Evolutionary conservation across 257 asterid genomes (phyloP).

Genomic region (Galeopsis tetrahit): DNA sequence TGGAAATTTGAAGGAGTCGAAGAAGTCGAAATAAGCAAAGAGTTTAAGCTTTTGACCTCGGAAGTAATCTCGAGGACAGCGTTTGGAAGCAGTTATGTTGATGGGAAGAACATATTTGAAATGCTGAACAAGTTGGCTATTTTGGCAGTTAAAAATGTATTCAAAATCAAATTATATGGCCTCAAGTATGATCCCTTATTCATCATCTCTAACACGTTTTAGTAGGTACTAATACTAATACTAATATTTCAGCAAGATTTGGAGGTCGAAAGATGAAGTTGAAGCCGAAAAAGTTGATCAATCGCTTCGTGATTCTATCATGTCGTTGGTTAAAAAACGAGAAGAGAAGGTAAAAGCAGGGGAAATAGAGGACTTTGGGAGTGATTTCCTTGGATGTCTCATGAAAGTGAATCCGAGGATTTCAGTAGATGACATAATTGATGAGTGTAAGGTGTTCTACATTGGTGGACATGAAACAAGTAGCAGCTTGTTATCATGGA

Average conservation of each 20-base stretch:
- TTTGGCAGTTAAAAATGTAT: slow-evolving; percentile 8
- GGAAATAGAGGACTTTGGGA: background rate
- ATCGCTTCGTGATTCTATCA: slow-evolving; percentile 41
- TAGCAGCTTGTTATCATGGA: slow-evolving; percentile 51
- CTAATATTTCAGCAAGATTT: slow-evolving; percentile 35
- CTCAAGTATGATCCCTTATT: slow-evolving; percentile 27
- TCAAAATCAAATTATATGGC: slow-evolving; percentile 31
- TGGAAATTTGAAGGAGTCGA: slow-evolving; percentile 42
- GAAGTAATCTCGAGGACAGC: slow-evolving; percentile 44
- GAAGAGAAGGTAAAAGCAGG: slow-evolving; percentile 34
- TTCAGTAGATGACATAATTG: slow-evolving; percentile 50
- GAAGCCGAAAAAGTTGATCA: slow-evolving; percentile 48
- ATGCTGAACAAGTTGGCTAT: slow-evolving; percentile 40
- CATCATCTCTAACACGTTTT: background rate
- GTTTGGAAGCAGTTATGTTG: slow-evolving; percentile 58
- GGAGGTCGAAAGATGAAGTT: slow-evolving; percentile 38
- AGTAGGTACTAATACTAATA: background rate
- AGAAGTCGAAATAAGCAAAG: slow-evolving; percentile 44
- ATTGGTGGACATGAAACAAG: slow-evolving; percentile 67
- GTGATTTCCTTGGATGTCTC: slow-evolving; percentile 19
- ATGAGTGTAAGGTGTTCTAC: slow-evolving; percentile 68
- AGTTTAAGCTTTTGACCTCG: slow-evolving; percentile 47
- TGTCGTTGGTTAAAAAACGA: slow-evolving; percentile 41
- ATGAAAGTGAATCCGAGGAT: slow-evolving; percentile 45
- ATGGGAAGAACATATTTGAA: slow-evolving; percentile 55